Evolutionary conservation across 2,329 filamentous ascomycete genomes (phyloP), one percentile per base, ranked within the genome.

Genomic region (Blastomyces emzantsi): DNA sequence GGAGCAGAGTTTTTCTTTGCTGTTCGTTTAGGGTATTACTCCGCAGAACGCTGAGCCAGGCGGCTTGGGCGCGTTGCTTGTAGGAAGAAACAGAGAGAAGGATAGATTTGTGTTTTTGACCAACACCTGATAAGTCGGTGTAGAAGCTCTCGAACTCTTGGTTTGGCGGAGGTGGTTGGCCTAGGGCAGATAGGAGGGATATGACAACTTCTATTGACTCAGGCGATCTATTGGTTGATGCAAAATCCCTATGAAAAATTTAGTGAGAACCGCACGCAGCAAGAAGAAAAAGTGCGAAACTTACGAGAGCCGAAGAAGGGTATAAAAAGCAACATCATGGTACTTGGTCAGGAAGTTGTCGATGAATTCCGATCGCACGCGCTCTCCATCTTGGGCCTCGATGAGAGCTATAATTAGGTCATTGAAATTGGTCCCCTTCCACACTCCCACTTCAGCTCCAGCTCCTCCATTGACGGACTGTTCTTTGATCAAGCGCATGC

Each of bases 291-390:
- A 49, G 30, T 60, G 51, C 30, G 30, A 3, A 19, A 80, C 86
- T 69, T 83, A 90, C 87, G 84, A 84, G 69, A 96, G 79, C 17
- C 85, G 84, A 70, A 87, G 82, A 72, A 96, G 90, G 0, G 91
- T 90, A 74, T 89, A 91, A 74, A 88, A 96, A 67, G 90, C 83
- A 65, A 97, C 82, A 74, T 97, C 94, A 70, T 94, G 89, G 72
- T 87, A 92, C 73, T 88, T 82, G 73, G 90, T 87, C 60, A 92
- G 81, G 73, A 87, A 97, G 68, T 90, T 90, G 64, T 90, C 84
- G 33, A 88, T 80, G 61, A 93, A 97, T 63, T 90, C 87, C 57
- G 85, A 81, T 60, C 86, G 83, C n/a, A 87, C 79, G 45, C 83
- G 81, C 49, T 85, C 82, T 25, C 82, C 80, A 52, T 83, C 80